A percentile compares a stretch with the other conserved stretches of the same genome.
Conservation (phyloP, 805 yeast genomes). For the Saccharomycopsis fodiens region DNA sequence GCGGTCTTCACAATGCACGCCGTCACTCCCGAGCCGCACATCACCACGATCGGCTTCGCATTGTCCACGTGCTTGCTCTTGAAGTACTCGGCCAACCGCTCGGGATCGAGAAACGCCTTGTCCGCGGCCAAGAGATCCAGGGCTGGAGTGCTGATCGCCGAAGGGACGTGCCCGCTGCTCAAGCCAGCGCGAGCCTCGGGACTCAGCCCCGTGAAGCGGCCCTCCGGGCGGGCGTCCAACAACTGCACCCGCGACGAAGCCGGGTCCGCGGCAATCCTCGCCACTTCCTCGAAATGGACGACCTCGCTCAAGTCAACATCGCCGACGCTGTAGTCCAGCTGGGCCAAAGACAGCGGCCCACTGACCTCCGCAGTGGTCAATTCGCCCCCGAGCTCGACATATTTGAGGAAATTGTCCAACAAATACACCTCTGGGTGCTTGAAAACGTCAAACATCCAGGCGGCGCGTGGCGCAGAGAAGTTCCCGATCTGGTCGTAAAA, state of each 20-base stretch:
- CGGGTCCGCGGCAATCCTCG: constrained; percentile 29
- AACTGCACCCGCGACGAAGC: constrained; percentile 42
- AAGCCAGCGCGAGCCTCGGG: constrained; percentile 90
- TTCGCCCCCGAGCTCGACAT: constrained; percentile 35
- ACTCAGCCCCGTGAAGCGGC: constrained; percentile 67
- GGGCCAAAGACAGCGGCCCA: constrained; percentile 17
- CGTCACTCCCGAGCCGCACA: constrained; percentile 97
- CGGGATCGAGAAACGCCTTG: constrained; percentile 40
- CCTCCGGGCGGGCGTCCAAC: constrained; percentile 76
- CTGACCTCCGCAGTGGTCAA: constrained; percentile 11
- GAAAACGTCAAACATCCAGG: constrained; percentile 79
- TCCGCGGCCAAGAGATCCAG: constrained; percentile 45
- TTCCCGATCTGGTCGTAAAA: constrained; percentile 82
- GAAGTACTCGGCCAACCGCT: constrained; percentile 42
- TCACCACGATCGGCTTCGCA: constrained; percentile 64
- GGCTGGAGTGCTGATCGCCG: constrained; percentile 73
- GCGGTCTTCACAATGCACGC: constrained; percentile 85
- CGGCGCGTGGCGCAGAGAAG: constrained; percentile 84
- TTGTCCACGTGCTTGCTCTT: constrained; percentile 30
- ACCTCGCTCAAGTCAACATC: constrained; percentile 39
- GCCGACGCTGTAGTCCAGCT: neutral
- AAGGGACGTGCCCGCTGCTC: constrained; percentile 85
- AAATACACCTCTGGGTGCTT: constrained; percentile 67
- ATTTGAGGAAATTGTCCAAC: constrained; percentile 59
- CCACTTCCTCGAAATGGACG: constrained; percentile 42